A percentile compares a stretch with the other conserved stretches of the same genome.
Evolutionary conservation across 352 stramenopile genomes (phyloP).

Genomic region (Globisporangium canariense): DNA sequence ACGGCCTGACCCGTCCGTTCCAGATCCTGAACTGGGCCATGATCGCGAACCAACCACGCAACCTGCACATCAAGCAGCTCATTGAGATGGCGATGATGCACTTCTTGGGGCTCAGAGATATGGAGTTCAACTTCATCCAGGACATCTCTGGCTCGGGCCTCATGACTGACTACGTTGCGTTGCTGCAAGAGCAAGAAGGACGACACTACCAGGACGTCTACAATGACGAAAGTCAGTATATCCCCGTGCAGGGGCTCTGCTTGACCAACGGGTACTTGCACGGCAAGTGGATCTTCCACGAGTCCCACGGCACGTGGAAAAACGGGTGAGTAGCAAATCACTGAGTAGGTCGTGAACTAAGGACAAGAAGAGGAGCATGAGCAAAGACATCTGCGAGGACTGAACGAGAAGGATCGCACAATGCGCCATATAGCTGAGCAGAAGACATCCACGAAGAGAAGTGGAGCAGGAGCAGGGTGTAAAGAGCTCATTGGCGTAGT

Average conservation of each 20-base stretch:
- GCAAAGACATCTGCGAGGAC: no score
- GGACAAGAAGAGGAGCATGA: no score
- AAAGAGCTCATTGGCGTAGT: no score
- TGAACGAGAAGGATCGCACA: no score
- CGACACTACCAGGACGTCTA: constrained; percentile 10
- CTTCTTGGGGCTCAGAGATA: constrained; percentile 19
- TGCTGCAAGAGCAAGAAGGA: constrained; percentile 15
- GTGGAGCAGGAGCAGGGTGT: no score
- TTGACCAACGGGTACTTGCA: background rate
- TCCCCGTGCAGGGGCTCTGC: constrained; percentile 9
- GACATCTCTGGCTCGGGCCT: constrained; percentile 19
- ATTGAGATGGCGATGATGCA: constrained; percentile 9
- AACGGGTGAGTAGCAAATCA: no score
- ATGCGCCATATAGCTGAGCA: no score
- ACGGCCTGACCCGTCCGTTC: no score
- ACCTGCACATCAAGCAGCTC: constrained; percentile 12
- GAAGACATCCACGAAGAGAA: no score
- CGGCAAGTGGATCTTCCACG: constrained; percentile 11
- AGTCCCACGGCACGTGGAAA: constrained; percentile 7
- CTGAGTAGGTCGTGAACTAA: no score
- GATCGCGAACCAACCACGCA: constrained; percentile 6
- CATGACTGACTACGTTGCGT: constrained; percentile 19
- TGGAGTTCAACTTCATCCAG: constrained; percentile 15
- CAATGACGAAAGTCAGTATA: background rate
- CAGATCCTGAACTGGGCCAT: constrained; percentile 21